These are phyloP conservation scores for Camelina hispida DNA, from an alignment of 345 rosid species.

Conservation along the genomic window DNA sequence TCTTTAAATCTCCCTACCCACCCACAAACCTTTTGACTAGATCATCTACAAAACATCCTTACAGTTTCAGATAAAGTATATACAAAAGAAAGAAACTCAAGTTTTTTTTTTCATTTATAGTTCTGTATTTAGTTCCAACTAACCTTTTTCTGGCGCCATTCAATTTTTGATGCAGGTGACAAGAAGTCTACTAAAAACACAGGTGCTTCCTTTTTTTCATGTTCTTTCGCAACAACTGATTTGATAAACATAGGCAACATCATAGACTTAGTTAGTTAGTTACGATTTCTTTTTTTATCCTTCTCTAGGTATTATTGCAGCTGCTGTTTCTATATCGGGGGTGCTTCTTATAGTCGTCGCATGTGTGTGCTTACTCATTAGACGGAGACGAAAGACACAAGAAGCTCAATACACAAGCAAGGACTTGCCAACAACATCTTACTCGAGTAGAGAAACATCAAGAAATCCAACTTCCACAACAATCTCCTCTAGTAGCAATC, in stretches of 20 bases:
- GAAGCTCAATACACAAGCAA: constrained; percentile 45
- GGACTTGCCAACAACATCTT: constrained; percentile 47
- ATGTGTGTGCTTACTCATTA: constrained; percentile 27
- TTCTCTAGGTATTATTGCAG: constrained; percentile 45
- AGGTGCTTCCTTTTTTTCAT: neutral
- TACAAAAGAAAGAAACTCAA: neutral
- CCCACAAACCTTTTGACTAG: neutral
- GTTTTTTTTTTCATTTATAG: neutral
- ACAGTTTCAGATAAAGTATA: neutral
- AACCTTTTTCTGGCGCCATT: neutral
- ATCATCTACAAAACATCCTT: neutral
- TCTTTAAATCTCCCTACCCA: neutral
- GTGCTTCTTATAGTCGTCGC: constrained; percentile 32
- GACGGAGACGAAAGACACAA: constrained; percentile 46
- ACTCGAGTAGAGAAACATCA: constrained; percentile 55
- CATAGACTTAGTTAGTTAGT: neutral
- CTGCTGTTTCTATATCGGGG: constrained; percentile 38
- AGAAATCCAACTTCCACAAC: constrained; percentile 47
- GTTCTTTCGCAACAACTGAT: neutral
- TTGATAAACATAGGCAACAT: neutral
- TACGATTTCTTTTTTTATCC: neutral
- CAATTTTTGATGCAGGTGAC: neutral
- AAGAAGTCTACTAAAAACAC: neutral
- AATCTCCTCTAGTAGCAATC: constrained; percentile 54
- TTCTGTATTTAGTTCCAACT: neutral